Conservation (phyloP, 768 basidiomycete species). For the Cyclocybe aegerita region DNA sequence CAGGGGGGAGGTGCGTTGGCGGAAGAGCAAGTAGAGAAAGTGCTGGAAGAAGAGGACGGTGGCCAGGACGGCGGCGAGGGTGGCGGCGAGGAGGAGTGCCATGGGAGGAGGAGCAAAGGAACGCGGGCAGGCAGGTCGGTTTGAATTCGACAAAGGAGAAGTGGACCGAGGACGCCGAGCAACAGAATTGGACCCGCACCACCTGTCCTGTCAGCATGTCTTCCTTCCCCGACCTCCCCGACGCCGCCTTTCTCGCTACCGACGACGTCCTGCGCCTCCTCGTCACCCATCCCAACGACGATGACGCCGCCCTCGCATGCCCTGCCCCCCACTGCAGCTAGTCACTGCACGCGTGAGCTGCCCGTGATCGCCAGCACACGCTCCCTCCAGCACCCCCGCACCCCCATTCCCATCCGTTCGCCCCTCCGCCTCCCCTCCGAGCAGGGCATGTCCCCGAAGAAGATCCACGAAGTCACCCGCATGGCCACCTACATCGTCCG, state of each 20-base stretch:
- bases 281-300: conserved; percentile 47
- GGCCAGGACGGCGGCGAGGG: conserved; percentile 25
- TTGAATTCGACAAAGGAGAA: background rate
- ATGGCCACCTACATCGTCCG: conserved; percentile 56
- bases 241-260: background rate
- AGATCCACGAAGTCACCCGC: conserved; percentile 65
- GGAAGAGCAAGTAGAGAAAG: conserved; percentile 40
- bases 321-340: conserved; percentile 20
- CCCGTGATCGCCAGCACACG: conserved; percentile 20
- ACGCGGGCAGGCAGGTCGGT: background rate
- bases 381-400: conserved; percentile 21
- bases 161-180: background rate
- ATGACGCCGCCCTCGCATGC: conserved; percentile 21
- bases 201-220: background rate
- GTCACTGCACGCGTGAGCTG: conserved; percentile 1
- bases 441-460: conserved; percentile 73
- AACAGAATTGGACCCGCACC: background rate
- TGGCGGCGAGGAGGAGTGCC: conserved; percentile 10
- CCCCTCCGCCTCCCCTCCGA: conserved; percentile 9
- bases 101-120: conserved; percentile 3
- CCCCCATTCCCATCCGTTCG: conserved; percentile 16
- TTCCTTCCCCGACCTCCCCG: conserved; percentile 1
- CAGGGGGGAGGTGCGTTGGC: conserved; percentile 44
- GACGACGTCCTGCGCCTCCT: conserved; percentile 26
- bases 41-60: conserved; percentile 20